Evolutionary conservation across 306 rosid species (phyloP).

Genomic region (Trifolium subterraneum): DNA sequence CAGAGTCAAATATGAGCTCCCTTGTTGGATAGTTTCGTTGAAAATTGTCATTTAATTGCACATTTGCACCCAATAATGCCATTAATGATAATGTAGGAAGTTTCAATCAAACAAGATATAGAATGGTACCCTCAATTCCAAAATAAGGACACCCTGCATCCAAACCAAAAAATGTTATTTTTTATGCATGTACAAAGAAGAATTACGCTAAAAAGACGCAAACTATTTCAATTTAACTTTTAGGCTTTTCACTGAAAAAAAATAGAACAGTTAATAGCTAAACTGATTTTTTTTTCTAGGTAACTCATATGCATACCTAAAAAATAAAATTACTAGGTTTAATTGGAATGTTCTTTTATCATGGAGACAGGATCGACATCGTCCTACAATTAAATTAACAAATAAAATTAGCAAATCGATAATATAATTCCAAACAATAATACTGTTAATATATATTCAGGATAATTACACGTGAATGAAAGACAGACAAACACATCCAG

Average conservation of each 20-base stretch:
- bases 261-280: neutral
- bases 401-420: neutral
- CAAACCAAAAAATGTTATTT: constrained; percentile 20
- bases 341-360: constrained; percentile 15
- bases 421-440: neutral
- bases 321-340: constrained; percentile 15
- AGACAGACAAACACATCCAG: neutral
- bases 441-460: too few species aligned
- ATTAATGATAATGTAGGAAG: constrained; percentile 36
- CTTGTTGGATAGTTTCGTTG: constrained; percentile 41
- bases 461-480: too few species aligned
- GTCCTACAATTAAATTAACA: neutral
- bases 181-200: neutral
- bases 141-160: constrained; percentile 44
- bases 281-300: constrained; percentile 6
- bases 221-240: constrained; percentile 1
- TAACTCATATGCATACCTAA: constrained; percentile 16
- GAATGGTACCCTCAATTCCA: constrained; percentile 35
- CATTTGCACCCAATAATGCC: constrained; percentile 57
- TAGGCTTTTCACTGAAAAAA: neutral
- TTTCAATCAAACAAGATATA: constrained; percentile 37
- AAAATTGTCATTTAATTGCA: constrained; percentile 49
- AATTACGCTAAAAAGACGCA: neutral
- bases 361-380: constrained; percentile 2
- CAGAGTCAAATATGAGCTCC: constrained; percentile 46